These are phyloP conservation scores for Ascochyta clinopodiicola DNA, from an alignment of 2,329 filamentous ascomycete genomes.

Conservation along the genomic window DNA sequence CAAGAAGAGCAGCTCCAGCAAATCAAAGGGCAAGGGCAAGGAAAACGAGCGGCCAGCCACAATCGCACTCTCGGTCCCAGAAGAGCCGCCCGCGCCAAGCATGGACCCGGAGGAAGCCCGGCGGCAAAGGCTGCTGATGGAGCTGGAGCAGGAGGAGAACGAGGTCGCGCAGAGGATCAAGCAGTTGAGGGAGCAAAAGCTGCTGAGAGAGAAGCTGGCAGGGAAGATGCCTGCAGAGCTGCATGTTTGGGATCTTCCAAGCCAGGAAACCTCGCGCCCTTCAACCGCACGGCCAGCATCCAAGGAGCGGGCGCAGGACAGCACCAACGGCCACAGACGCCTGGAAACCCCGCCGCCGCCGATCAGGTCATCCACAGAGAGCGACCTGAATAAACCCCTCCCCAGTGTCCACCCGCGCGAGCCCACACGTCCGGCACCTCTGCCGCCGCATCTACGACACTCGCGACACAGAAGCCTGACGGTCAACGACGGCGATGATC, in stretches of 20 bases:
- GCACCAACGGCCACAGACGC: slow-evolving; percentile 52
- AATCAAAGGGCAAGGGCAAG: slow-evolving; percentile 28
- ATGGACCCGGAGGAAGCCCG: slow-evolving; percentile 30
- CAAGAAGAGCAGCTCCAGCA: slow-evolving; percentile 33
- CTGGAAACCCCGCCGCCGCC: slow-evolving; percentile 43
- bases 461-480: slow-evolving; percentile 42
- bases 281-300: slow-evolving; percentile 43
- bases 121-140: slow-evolving; percentile 41
- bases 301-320: slow-evolving; percentile 37
- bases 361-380: slow-evolving; percentile 28
- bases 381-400: slow-evolving; percentile 12
- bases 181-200: slow-evolving; percentile 64
- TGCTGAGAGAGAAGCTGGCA: slow-evolving; percentile 57
- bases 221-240: slow-evolving; percentile 40
- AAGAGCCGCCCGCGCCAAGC: slow-evolving; percentile 4
- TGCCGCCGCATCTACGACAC: slow-evolving; percentile 23
- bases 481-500: slow-evolving; percentile 42
- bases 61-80: background rate
- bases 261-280: slow-evolving; percentile 39
- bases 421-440: slow-evolving; percentile 7
- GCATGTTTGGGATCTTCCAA: slow-evolving; percentile 42
- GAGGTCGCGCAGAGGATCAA: slow-evolving; percentile 65
- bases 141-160: slow-evolving; percentile 55
- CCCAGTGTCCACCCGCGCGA: slow-evolving; percentile 12
- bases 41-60: background rate